These are phyloP conservation scores for Geranomyces variabilis DNA, from an alignment of 192 early-diverging fungal species.

Conservation along the genomic window DNA sequence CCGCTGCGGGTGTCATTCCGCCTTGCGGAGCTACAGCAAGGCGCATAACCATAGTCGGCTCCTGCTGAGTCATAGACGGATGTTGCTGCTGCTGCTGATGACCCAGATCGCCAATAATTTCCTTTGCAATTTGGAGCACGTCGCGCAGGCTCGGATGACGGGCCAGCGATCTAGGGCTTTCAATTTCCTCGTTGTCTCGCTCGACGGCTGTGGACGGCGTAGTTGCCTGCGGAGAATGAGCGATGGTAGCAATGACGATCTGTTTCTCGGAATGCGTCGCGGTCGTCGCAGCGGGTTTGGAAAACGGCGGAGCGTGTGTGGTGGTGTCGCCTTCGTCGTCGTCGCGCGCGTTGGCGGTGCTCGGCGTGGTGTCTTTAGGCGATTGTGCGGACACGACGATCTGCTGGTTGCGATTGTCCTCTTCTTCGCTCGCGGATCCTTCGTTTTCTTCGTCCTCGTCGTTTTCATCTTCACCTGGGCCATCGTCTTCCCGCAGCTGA, in stretches of 20 bases:
- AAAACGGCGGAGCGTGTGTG: neutral
- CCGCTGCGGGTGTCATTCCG: too few relatives aligned
- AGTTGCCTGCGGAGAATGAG: neutral
- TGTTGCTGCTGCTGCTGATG: neutral
- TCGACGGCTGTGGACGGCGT: slow-evolving; percentile 12
- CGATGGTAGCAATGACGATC: neutral
- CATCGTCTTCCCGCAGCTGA: neutral
- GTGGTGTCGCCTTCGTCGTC: too few relatives aligned
- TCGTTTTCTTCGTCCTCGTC: neutral
- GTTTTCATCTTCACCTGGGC: neutral
- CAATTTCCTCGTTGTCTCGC: neutral
- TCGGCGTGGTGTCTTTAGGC: too few relatives aligned
- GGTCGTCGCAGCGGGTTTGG: neutral
- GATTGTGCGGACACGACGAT: too few relatives aligned
- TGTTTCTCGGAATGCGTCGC: neutral
- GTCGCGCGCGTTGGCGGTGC: too few relatives aligned
- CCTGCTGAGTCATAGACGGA: neutral
- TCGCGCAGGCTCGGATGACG: neutral
- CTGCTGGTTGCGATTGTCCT: too few relatives aligned
- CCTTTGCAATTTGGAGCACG: neutral
- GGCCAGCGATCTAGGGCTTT: neutral
- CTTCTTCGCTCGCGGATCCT: neutral
- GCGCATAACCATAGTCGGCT: neutral
- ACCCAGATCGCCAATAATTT: neutral
- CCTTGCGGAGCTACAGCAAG: neutral